Evolutionary conservation across 192 early-diverging fungal genomes (phyloP).

Genomic region (Podila epigama): DNA sequence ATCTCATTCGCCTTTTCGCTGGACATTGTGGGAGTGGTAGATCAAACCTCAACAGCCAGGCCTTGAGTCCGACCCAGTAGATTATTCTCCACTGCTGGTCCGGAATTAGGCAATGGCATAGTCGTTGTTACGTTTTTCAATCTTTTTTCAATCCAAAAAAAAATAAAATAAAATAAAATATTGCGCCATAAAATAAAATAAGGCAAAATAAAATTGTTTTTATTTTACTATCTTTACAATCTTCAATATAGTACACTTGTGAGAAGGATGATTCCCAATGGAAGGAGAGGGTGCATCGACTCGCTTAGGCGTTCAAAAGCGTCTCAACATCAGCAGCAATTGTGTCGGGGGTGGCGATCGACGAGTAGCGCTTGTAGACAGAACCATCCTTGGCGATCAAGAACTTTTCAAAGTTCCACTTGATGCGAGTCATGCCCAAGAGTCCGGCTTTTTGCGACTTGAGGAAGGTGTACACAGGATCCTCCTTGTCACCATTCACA

Average conservation of each 20-base stretch:
- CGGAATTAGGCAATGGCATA: constrained; percentile 48
- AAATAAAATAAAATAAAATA: not conserved
- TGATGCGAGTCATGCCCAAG: constrained; percentile 66
- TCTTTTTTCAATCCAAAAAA: not conserved
- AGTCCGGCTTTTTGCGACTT: constrained; percentile 63
- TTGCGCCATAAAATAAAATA: not conserved
- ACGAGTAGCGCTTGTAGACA: constrained; percentile 71
- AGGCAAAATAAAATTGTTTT: not conserved
- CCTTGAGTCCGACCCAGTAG: constrained; percentile 51
- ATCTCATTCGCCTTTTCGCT: constrained; percentile 26
- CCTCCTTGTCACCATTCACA: constrained; percentile 77
- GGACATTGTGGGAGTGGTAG: constrained; percentile 44
- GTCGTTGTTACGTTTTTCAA: too few relatives aligned
- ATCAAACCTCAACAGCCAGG: constrained; percentile 39
- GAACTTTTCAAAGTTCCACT: constrained; percentile 92
- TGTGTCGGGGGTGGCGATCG: constrained; percentile 64
- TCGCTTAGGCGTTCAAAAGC: constrained; percentile 49
- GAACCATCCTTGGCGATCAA: constrained; percentile 71
- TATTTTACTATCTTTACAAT: too few relatives aligned
- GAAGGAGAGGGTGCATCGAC: not conserved
- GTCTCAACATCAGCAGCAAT: constrained; percentile 68
- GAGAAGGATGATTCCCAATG: too few relatives aligned
- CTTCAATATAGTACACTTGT: too few relatives aligned
- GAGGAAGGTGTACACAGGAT: constrained; percentile 68
- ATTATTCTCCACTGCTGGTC: constrained; percentile 35